Percentiles rank a stretch among this genome's conserved stretches.
Evolutionary conservation across 805 yeast genomes (phyloP).

Genomic region (Candida verbasci): DNA sequence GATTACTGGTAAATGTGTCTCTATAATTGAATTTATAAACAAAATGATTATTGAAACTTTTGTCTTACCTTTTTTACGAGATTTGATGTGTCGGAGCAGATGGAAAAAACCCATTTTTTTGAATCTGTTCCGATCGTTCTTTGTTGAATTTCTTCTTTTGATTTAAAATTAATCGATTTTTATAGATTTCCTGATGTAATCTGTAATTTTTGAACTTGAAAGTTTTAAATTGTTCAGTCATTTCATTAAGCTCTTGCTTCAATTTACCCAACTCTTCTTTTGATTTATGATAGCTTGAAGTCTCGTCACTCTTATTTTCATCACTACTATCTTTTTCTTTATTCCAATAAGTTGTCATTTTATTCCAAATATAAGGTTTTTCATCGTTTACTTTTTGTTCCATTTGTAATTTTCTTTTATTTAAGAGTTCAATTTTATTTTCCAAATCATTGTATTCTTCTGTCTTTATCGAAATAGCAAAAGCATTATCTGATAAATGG

Average conservation of each 20-base stretch:
- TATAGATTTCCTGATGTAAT: conserved; percentile 39
- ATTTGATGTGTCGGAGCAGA: conserved; percentile 15
- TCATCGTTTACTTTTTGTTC: conserved; percentile 20
- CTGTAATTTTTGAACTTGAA: conserved; percentile 34
- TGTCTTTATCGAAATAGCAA: conserved; percentile 37
- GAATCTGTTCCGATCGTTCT: conserved; percentile 26
- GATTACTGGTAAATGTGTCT: too few relatives aligned
- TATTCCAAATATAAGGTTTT: conserved; percentile 34
- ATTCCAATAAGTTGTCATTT: conserved; percentile 16
- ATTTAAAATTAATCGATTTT: conserved; percentile 32
- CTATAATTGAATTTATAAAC: too few relatives aligned
- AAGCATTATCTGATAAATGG: conserved; percentile 45
- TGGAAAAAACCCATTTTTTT: conserved; percentile 39
- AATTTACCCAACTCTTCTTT: conserved; percentile 13
- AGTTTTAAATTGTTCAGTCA: conserved; percentile 15
- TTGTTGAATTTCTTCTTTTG: conserved; percentile 28
- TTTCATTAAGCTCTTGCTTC: conserved; percentile 10
- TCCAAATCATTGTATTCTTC: conserved; percentile 29
- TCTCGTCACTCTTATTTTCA: conserved; percentile 14
- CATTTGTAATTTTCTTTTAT: conserved; percentile 16
- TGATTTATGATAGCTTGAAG: conserved; percentile 15
- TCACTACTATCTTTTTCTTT: conserved; percentile 16
- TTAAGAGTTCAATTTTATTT: conserved; percentile 15
- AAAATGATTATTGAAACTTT: too few relatives aligned
- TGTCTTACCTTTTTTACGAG: too few relatives aligned